These are phyloP conservation scores for Madurella mycetomatis DNA, from an alignment of 2,329 filamentous ascomycete species.

Conservation along the genomic window DNA sequence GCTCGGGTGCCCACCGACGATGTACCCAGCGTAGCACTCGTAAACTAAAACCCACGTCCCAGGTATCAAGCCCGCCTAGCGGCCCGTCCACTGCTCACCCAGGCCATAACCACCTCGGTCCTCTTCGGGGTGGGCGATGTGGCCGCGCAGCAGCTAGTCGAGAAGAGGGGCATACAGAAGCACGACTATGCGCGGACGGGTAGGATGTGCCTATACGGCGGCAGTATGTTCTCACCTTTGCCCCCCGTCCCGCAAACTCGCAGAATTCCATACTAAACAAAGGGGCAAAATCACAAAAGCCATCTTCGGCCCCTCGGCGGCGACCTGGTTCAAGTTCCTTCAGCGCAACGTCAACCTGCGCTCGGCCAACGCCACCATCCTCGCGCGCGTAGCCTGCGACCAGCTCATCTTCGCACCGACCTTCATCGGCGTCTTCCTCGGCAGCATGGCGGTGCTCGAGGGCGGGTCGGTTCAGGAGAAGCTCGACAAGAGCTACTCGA, in stretches of 20 bases:
- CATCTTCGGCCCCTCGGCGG: constrained; percentile 83
- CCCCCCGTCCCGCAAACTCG: constrained; percentile 1
- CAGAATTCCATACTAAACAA: neutral
- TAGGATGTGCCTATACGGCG: constrained; percentile 77
- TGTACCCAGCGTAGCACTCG: neutral
- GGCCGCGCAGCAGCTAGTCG: constrained; percentile 85
- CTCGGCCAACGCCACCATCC: constrained; percentile 63
- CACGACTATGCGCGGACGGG: constrained; percentile 70
- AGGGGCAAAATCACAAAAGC: constrained; percentile 40
- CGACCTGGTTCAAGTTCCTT: constrained; percentile 81
- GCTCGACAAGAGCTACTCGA: constrained; percentile 64
- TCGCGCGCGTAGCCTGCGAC: constrained; percentile 74
- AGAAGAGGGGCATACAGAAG: constrained; percentile 69
- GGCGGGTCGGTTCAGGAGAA: constrained; percentile 60
- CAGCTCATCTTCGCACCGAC: constrained; percentile 80
- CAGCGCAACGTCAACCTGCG: constrained; percentile 61
- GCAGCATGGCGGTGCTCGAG: constrained; percentile 79
- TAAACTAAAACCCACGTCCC: constrained; percentile 29
- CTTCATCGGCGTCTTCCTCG: constrained; percentile 77
- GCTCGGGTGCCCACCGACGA: no score
- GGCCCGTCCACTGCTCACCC: constrained; percentile 78
- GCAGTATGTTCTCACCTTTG: constrained; percentile 49
- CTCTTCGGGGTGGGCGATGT: constrained; percentile 91
- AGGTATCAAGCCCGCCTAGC: constrained; percentile 84
- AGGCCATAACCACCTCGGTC: constrained; percentile 83